A percentile compares a stretch with the other conserved stretches of the same genome.
Evolutionary conservation across 257 asterid species (phyloP).

Genomic region (Penstemon barbatus): DNA sequence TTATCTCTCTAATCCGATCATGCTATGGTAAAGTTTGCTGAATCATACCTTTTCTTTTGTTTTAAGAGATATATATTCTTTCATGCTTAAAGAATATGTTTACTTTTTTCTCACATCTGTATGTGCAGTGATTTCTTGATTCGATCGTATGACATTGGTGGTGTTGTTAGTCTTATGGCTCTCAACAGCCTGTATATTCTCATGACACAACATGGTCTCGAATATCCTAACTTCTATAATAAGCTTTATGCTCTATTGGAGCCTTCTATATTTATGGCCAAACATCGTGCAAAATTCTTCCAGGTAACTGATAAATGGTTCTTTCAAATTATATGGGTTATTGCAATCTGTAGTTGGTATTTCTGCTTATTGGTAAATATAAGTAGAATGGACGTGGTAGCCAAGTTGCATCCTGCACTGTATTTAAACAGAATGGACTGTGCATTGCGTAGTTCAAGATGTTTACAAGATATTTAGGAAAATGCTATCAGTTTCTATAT

Average conservation of each 20-base stretch:
- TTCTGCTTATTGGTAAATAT: conserved; percentile 13
- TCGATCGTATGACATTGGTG: conserved; percentile 90
- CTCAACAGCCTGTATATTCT: conserved; percentile 85
- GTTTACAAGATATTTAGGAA: background rate
- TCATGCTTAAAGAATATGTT: conserved; percentile 10
- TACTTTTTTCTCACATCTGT: conserved; percentile 20
- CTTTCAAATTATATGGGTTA: conserved; percentile 6
- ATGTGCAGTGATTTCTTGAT: conserved; percentile 91
- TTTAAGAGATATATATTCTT: conserved; percentile 17
- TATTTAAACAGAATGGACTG: conserved; percentile 3
- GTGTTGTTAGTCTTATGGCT: conserved; percentile 95
- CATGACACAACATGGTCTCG: conserved; percentile 95
- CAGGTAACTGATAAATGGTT: conserved; percentile 43
- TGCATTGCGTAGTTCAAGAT: background rate
- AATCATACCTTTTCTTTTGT: background rate
- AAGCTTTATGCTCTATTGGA: conserved; percentile 87
- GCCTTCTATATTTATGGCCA: conserved; percentile 85
- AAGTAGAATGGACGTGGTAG: conserved; percentile 17
- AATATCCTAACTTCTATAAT: conserved; percentile 86
- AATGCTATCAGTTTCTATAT: background rate
- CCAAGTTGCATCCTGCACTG: background rate
- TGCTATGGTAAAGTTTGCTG: conserved; percentile 62
- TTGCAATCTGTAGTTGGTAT: background rate
- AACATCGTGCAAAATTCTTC: conserved; percentile 84
- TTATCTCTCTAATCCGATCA: conserved; percentile 74